Evolutionary conservation across 768 basidiomycete genomes (phyloP), one percentile per base, ranked within the genome.

Genomic region (Boletus reticuloceps): DNA sequence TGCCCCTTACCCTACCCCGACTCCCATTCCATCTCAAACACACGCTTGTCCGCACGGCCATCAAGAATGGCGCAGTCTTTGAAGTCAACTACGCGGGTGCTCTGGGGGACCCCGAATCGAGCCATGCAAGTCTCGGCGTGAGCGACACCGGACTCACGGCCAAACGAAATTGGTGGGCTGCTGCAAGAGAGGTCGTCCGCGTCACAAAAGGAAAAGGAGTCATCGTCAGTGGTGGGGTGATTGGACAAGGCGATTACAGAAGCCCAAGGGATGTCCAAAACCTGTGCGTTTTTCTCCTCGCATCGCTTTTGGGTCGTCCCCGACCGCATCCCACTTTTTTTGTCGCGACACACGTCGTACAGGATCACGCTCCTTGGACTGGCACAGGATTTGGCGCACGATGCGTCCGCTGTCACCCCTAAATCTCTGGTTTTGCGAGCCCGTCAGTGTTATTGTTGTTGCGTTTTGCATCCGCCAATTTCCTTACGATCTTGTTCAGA

Each of bases 121-220:
- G 74, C 19, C 68, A 82, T 12, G 60, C 72, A 4, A 72, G 75
- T 16, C 76, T 80, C 13, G 79, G 79, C 7, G 80, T 72, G 3
- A 81, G 76, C 16, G 83, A 85, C 53, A 77, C 74, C 31, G 84
- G 82, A 0, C 64, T 76, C 4, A 70, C 69, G 10, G 81, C 82
- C 5, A 89, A 89, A 72, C 74, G 89, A 39, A 90, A 92, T 59
- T 91, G 91, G 91, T 90, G 92, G 92, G 83, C 88, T 0, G 78
- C 82, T 0, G 82, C 89, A 12, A 75, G 86, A 34, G 92, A 95
- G 69, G 75, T 94, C 3, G 78, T 83, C 17, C 79, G 92, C 1
- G 90, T 91, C 2, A 87, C 90, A 4, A 90, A 90, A 59, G 91
- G 91, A 1, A 89, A 85, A 65, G 86, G 84, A 0, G 66, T 94